Evolutionary conservation across 108 stramenopile genomes (phyloP), one percentile per base, ranked within the genome.

Genomic region (Seminavis robusta): DNA sequence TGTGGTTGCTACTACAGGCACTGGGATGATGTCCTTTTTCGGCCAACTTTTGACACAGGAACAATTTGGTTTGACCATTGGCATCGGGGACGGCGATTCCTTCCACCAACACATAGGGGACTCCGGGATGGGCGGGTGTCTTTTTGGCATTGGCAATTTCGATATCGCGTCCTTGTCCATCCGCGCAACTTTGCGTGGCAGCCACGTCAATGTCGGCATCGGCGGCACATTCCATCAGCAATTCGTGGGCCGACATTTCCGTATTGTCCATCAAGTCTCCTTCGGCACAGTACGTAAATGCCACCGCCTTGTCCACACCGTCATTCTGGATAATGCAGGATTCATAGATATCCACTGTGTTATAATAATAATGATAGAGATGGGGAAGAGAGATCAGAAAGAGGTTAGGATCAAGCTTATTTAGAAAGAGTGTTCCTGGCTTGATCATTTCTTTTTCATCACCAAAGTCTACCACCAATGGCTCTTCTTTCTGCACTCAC

Each of bases 101-200:
- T 41, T 69, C 49, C 25, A 69, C 50, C 36, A 62, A n/a, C 11
- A 69, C 68, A 33, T 69, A 69, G 1, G 68, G 68, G 1, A 69
- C 68, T 1, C 68, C 68, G 1, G 61, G 54, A 57, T 69, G 68
- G 11, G 21, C 33, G 6, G 68, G 68, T 9, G 68, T 69, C 29
- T 54, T 27, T 36, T 62, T 61, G 16, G 68, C 68, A 23, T 61
- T 59, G n/a, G 7, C 7, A 49, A 69, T 52, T 42, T 69, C 68
- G 13, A 69, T 38, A 3, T 36, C 3, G 2, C 45, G 33, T 13
- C 68, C 68, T 8, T 39, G 52, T 26, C 3, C 6, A 10, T 45
- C 47, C 15, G 33, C 55, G 21, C 68, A 69, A 34, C 62, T 33
- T 33, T 69, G 33, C 5, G 62, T 34, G 3, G 36, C 21, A 32